Evolutionary conservation across 2,329 filamentous ascomycete species (phyloP).

Genomic region (Laburnicola sp.): DNA sequence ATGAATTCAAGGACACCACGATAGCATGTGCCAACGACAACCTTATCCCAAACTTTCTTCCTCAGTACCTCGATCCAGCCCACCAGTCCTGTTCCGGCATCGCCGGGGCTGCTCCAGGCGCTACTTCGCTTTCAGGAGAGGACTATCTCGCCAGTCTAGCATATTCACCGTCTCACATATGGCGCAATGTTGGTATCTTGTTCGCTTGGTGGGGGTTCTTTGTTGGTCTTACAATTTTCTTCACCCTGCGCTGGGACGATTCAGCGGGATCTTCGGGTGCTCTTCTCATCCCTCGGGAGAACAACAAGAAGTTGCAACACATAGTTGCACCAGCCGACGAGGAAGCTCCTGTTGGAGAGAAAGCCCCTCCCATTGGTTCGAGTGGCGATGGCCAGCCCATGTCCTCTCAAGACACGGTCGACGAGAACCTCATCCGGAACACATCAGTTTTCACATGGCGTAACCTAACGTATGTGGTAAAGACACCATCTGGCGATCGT

Average conservation of each 20-base stretch:
- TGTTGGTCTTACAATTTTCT: conserved; percentile 60
- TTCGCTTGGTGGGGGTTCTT: conserved; percentile 49
- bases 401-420: background rate
- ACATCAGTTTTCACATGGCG: conserved; percentile 59
- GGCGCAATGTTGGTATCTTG: conserved; percentile 51
- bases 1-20: conserved; percentile 50
- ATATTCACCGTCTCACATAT: conserved; percentile 28
- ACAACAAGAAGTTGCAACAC: conserved; percentile 23
- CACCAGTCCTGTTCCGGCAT: conserved; percentile 62
- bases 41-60: conserved; percentile 51
- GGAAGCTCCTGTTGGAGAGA: conserved; percentile 48
- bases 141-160: conserved; percentile 60
- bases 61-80: conserved; percentile 48
- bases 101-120: conserved; percentile 56
- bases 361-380: conserved; percentile 9
- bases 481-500: conserved; percentile 60
- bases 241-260: conserved; percentile 61
- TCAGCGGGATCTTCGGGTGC: conserved; percentile 55
- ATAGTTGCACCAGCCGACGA: conserved; percentile 49
- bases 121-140: conserved; percentile 59
- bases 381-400: background rate
- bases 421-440: background rate
- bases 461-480: conserved; percentile 67
- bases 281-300: conserved; percentile 62
- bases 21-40: conserved; percentile 56